phyloP scores from a whole-genome alignment of 208 protist genomes.

The Leishmania turanica region DNA sequence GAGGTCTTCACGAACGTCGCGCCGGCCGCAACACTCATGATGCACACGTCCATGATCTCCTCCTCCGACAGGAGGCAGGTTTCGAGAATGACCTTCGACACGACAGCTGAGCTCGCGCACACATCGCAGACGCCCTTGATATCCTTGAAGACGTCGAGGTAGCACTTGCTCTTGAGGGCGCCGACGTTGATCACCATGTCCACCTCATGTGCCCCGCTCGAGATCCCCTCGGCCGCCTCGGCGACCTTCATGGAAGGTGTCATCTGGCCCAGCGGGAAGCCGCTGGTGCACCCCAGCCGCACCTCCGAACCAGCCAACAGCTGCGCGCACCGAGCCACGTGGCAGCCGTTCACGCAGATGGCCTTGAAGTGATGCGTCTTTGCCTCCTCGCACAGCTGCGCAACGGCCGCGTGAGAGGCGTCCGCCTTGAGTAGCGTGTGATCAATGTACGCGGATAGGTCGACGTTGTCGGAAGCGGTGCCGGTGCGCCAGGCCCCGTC shows the following conservation, averaged over 20 bases:
- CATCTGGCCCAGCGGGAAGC: constrained; percentile 94
- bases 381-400: constrained; percentile 91
- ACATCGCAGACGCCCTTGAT: constrained; percentile 76
- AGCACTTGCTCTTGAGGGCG: constrained; percentile 83
- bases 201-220: constrained; percentile 89
- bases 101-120: constrained; percentile 31
- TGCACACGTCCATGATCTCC: constrained; percentile 91
- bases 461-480: neutral
- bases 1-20: constrained; percentile 96
- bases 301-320: constrained; percentile 57
- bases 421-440: constrained; percentile 93
- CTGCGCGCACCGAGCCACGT: constrained; percentile 52
- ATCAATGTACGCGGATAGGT: constrained; percentile 83
- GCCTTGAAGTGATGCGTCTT: constrained; percentile 77
- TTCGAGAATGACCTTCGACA: constrained; percentile 95
- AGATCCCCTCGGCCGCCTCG: constrained; percentile 73
- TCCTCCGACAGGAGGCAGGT: constrained; percentile 88
- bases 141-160: constrained; percentile 85
- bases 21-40: constrained; percentile 83
- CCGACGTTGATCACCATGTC: constrained; percentile 97
- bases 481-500: constrained; percentile 58
- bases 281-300: constrained; percentile 69
- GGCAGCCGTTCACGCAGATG: constrained; percentile 94
- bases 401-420: constrained; percentile 54
- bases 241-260: constrained; percentile 78